These are phyloP conservation scores for Stygiomarasmius scandens DNA, from an alignment of 1,284 basidiomycete genomes.

Conservation along the genomic window DNA sequence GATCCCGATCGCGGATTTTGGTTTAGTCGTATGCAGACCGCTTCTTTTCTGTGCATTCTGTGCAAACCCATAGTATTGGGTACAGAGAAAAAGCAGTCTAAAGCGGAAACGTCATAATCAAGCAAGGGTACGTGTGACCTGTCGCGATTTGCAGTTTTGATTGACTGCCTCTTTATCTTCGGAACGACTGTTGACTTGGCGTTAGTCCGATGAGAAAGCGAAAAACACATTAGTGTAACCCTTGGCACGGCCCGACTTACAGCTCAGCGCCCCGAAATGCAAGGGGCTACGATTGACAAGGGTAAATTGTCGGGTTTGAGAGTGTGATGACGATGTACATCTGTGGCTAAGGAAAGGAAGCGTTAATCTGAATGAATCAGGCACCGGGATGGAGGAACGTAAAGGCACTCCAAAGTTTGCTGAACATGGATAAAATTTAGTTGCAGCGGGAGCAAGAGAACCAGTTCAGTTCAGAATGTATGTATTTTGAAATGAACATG, in stretches of 20 bases:
- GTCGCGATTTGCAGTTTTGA: neutral
- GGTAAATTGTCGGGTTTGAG: neutral
- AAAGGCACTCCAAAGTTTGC: neutral
- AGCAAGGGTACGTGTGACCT: neutral
- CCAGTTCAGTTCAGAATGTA: neutral
- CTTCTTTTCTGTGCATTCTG: neutral
- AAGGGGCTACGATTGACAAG: neutral
- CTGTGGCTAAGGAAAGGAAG: neutral
- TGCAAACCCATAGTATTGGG: neutral
- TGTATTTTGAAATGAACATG: neutral
- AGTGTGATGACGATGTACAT: neutral
- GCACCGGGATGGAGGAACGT: neutral
- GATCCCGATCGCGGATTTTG: no score
- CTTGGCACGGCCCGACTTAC: neutral
- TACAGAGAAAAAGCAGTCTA: neutral
- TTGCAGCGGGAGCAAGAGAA: neutral
- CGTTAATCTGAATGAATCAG: neutral
- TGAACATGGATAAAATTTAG: conserved; percentile 10
- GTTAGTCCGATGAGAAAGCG: conserved; percentile 26
- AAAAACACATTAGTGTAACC: neutral
- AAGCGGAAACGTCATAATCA: neutral
- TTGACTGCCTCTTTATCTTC: neutral
- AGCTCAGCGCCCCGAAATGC: neutral
- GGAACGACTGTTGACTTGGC: conserved; percentile 2
- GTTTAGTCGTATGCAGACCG: neutral